Evolutionary conservation across 768 basidiomycete species (phyloP).

Genomic region (Boletus patriciae): DNA sequence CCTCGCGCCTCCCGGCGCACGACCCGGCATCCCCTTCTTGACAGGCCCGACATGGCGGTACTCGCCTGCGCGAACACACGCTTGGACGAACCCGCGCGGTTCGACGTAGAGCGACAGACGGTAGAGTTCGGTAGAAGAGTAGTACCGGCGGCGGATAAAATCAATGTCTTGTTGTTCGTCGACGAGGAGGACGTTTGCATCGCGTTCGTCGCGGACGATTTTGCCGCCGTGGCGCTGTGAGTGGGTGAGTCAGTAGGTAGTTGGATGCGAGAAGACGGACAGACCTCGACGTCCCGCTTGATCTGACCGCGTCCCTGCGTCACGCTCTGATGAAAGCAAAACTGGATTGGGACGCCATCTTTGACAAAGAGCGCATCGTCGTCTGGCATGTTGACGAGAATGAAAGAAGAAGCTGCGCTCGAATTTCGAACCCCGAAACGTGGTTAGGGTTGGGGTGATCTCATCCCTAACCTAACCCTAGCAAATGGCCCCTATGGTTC

Average conservation of each 20-base stretch:
- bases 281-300: conserved; percentile 22
- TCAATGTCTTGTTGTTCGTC: conserved; percentile 30
- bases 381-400: background rate
- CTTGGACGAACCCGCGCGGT: conserved; percentile 24
- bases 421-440: conserved; percentile 30
- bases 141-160: conserved; percentile 27
- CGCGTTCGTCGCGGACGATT: conserved; percentile 15
- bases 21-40: conserved; percentile 27
- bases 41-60: conserved; percentile 14
- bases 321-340: conserved; percentile 30
- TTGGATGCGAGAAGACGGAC: background rate
- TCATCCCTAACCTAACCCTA: conserved; percentile 13
- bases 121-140: conserved; percentile 19
- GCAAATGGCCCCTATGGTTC: background rate
- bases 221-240: conserved; percentile 23
- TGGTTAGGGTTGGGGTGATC: conserved; percentile 29
- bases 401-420: background rate
- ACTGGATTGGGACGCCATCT: conserved; percentile 22
- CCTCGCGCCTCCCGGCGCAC: background rate
- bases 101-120: conserved; percentile 26
- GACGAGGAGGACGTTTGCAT: conserved; percentile 28
- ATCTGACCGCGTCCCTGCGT: conserved; percentile 22
- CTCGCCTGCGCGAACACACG: conserved; percentile 14
- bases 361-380: conserved; percentile 23
- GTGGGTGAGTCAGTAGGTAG: too few relatives aligned